phyloP scores from a whole-genome alignment of 1,284 basidiomycete species.

The Ceratobasidium sp. region DNA sequence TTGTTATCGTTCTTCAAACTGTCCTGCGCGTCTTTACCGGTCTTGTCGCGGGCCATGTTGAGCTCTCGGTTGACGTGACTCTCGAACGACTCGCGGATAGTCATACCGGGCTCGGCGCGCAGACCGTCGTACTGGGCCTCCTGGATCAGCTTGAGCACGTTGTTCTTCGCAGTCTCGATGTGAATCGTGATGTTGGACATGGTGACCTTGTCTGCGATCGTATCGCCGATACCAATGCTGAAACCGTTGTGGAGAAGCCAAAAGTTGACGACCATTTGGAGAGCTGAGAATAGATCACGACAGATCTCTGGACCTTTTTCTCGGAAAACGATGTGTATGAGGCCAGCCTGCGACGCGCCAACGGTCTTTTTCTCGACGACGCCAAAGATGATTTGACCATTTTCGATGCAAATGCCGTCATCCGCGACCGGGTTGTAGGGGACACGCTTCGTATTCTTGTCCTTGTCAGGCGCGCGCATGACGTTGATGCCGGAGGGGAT shows the following conservation, averaged over 20 bases:
- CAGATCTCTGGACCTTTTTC: conserved; percentile 96
- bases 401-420: conserved; percentile 96
- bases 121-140: conserved; percentile 85
- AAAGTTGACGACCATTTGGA: conserved; percentile 96
- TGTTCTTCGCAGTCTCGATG: conserved; percentile 83
- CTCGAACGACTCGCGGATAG: conserved; percentile 98
- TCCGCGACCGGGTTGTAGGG: conserved; percentile 87
- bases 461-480: conserved; percentile 76
- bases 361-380: conserved; percentile 99
- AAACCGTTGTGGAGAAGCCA: conserved; percentile 99
- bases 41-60: conserved; percentile 95
- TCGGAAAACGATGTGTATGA: conserved; percentile 97
- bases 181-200: conserved; percentile 88
- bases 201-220: conserved; percentile 90
- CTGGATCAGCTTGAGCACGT: conserved; percentile 77
- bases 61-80: conserved; percentile 90
- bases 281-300: conserved; percentile 91
- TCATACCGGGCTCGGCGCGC: conserved; percentile 95
- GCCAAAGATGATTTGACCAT: conserved; percentile 96
- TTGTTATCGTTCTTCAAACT: conserved; percentile 95
- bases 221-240: conserved; percentile 99
- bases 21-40: conserved; percentile 95
- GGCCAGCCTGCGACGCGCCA: conserved; percentile 92
- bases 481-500: conserved; percentile 99
- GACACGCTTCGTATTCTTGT: conserved; percentile 55